Conservation (phyloP, 164 flowering plant species). For the Protea cynaroides region DNA sequence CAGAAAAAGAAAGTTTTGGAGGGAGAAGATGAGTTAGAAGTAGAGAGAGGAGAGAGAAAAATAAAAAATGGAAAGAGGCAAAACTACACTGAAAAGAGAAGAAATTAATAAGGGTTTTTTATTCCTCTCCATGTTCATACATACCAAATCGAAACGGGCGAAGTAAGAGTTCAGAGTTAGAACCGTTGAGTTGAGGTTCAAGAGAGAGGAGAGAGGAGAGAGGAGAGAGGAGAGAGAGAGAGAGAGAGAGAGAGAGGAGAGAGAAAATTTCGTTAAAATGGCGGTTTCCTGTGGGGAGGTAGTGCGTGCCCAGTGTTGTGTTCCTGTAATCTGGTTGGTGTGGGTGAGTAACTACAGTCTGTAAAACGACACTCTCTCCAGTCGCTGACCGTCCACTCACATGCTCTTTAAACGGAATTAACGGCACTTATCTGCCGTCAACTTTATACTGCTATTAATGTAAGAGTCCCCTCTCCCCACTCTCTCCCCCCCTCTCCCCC, state of each 20-base stretch:
- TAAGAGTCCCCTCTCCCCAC: too few relatives aligned
- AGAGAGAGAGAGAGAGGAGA: slow-evolving; percentile 4
- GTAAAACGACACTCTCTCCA: slow-evolving; percentile 20
- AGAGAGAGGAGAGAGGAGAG: slow-evolving; percentile 3
- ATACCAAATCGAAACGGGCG: too few relatives aligned
- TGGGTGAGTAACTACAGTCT: slow-evolving; percentile 36
- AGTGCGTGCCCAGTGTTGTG: too few relatives aligned
- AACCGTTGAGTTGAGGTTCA: neutral
- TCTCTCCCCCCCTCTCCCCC: too few relatives aligned
- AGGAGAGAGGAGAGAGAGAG: neutral
- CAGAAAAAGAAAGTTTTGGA: neutral
- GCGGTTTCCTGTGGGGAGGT: slow-evolving; percentile 21
- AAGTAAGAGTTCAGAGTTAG: neutral
- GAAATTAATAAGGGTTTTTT: neutral
- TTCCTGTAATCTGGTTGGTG: slow-evolving; percentile 14
- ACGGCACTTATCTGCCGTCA: neutral
- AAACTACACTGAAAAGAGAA: neutral
- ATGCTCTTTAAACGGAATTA: slow-evolving; percentile 2
- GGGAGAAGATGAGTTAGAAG: too few relatives aligned
- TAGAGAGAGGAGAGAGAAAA: neutral
- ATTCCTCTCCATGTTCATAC: neutral
- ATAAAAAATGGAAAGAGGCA: slow-evolving; percentile 1
- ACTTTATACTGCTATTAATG: too few relatives aligned
- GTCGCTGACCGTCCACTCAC: slow-evolving; percentile 7
- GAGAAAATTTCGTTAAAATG: slow-evolving; percentile 28